These are phyloP conservation scores for Gnaphalium uliginosum DNA, from an alignment of 129 eudicot genomes.

Conservation along the genomic window DNA sequence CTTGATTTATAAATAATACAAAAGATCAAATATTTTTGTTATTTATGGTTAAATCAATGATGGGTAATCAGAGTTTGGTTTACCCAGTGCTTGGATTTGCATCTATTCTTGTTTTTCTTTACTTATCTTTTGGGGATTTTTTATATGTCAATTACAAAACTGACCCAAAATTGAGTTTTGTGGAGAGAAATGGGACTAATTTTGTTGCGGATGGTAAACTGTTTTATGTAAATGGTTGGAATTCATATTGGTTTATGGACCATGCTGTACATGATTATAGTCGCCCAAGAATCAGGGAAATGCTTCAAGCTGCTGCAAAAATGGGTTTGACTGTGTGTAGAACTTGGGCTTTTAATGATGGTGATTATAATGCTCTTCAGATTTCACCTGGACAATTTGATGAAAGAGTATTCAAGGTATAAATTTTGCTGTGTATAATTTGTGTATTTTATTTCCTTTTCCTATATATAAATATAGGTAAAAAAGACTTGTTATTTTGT, in stretches of 20 bases:
- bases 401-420: slow-evolving; percentile 79
- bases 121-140: slow-evolving; percentile 78
- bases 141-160: slow-evolving; percentile 47
- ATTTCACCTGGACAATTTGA: slow-evolving; percentile 85
- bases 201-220: slow-evolving; percentile 73
- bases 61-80: slow-evolving; percentile 56
- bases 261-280: slow-evolving; percentile 73
- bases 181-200: slow-evolving; percentile 89
- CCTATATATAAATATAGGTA: background rate
- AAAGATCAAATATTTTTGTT: slow-evolving; percentile 15
- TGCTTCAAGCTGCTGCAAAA: slow-evolving; percentile 84
- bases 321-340: slow-evolving; percentile 99
- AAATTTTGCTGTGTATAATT: background rate
- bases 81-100: slow-evolving; percentile 86
- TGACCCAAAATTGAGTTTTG: slow-evolving; percentile 65
- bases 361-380: slow-evolving; percentile 91
- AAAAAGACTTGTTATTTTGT: background rate
- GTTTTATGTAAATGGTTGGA: slow-evolving; percentile 94
- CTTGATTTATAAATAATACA: background rate
- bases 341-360: slow-evolving; percentile 99
- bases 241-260: slow-evolving; percentile 98
- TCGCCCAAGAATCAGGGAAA: slow-evolving; percentile 58
- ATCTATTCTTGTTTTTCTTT: slow-evolving; percentile 66
- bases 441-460: background rate
- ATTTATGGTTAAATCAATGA: slow-evolving; percentile 62